Evolutionary conservation across 2,329 filamentous ascomycete genomes (phyloP), one percentile per base, ranked within the genome.

Genomic region (Microdochium nivale): DNA sequence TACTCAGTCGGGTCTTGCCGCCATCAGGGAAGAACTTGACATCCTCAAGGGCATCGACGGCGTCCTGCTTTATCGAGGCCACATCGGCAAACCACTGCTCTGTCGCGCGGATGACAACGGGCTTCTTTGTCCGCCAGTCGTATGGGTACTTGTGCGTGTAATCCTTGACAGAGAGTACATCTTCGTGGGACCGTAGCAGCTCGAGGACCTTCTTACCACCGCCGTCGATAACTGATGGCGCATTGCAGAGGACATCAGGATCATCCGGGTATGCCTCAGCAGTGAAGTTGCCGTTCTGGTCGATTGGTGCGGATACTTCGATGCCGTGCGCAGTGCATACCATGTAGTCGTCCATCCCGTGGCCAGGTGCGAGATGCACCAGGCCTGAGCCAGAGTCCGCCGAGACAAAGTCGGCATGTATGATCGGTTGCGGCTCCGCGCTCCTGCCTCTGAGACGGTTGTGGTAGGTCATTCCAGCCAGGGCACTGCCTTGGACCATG

Each of bases 71-170:
- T 67, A 97, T 92, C 49, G 78, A 81, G 14, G 79, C 89, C 2
- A 96, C 89, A 66, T 97, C 89, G 11, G 94, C 90, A 64, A 99
- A 99, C 94, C 94, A 99, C 69, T 99, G 94, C 35, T 91, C 89
- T 0, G 95, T 99, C 3, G 94, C 92, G 57, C 94, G 77, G 32
- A 95, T 82, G 54, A 99, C 90, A 49, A 99, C 85, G 1, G 94
- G 94, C 58, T 87, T 78, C 69, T 97, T 99, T 0, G 92, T 95
- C 51, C 94, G 81, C 94, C 94, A 99, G 69, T 99, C 94, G 59
- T 97, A 96, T 0, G 94, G 94, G 65, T 97, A 97, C 67, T 96
- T 97, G 74, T 99, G 94, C 50, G 77, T 78, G 64, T 92, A 86
- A 52, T 76, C 76, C 59, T 95, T 86, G 3, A 79, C 79, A 37